Evolutionary conservation across 495 filamentous ascomycete genomes (phyloP), one percentile per base, ranked within the genome.

Genomic region (Daldinia loculata): DNA sequence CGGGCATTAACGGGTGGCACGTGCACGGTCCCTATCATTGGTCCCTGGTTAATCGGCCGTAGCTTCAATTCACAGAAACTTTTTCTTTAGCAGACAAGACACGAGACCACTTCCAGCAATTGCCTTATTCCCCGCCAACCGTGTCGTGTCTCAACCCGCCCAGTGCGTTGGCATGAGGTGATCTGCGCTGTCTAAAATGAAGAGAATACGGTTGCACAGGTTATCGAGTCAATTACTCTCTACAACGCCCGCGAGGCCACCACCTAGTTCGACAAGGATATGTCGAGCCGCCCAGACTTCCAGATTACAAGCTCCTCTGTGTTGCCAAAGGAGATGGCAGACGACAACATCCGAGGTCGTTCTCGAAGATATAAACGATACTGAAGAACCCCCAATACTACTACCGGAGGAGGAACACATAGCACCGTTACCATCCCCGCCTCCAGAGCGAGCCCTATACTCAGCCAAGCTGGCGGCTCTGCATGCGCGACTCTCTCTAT

Each of bases 401-500:
- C 50, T 1, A 14, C 50, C 27, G 15, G 43, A 56, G 38, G 22
- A 38, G 15, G 7, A 48, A 11, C 43, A 15, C 9, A 45, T 4
- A 24, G n/a, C 26, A 51, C 51, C 65, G 4, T 64, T 85, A 36
- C 87, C 92, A 66, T 94, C 92, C 75, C 93, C 91, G 70, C 86
- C 85, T 62, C 87, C 90, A 64, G 83, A 87, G 70, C 84, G 83
- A 68, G 91, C 94, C n/a, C 78, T 84, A 60, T 75, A 82, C 66
- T 98, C 95, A 59, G 90, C 95, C 62, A 97, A 97, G 83, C 92
- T 99, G 75, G 89, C 94, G 69, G 93, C 95, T 63, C 89, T 99
- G 34, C 94, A 97, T 80, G 91, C 94, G 75, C 94, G 95, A 75
- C 90, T 99, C 53, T 88, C 88, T 58, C 89, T 99, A 65, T 89